Conservation (phyloP, 2,329 filamentous ascomycete species). For the Ilyonectria sp. region DNA sequence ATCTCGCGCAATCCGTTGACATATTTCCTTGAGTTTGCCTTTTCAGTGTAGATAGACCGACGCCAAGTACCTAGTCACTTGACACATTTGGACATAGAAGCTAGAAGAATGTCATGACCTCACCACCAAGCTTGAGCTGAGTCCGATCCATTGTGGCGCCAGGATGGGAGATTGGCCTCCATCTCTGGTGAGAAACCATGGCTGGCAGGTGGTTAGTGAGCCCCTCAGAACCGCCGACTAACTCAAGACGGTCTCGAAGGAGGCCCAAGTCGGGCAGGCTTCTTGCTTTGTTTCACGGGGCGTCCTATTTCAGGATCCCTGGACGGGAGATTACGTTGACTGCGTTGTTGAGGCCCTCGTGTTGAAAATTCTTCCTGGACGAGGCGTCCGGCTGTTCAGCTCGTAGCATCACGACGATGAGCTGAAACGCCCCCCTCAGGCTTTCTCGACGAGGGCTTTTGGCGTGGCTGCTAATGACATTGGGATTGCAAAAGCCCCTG, state of each 20-base stretch:
- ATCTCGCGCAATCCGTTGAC: slow-evolving; percentile 14
- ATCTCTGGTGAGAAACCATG: not conserved
- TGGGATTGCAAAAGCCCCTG: slow-evolving; percentile 29
- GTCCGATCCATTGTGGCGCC: slow-evolving; percentile 28
- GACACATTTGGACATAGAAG: slow-evolving; percentile 17
- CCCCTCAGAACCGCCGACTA: slow-evolving; percentile 8
- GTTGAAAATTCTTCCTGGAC: slow-evolving; percentile 1
- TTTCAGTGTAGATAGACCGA: slow-evolving; percentile 15
- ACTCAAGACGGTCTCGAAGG: not conserved
- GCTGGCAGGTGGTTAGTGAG: slow-evolving; percentile 10
- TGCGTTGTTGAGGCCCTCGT: slow-evolving; percentile 9
- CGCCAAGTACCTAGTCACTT: slow-evolving; percentile 1
- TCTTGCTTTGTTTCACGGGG: slow-evolving; percentile 18
- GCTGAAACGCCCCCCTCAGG: slow-evolving; percentile 22
- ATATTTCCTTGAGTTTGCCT: slow-evolving; percentile 2
- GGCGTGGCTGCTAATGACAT: slow-evolving; percentile 37
- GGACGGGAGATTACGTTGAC: slow-evolving; percentile 27
- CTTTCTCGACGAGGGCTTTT: slow-evolving; percentile 29
- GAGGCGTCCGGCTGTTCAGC: slow-evolving; percentile 1
- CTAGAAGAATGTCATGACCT: slow-evolving; percentile 10
- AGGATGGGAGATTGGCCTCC: slow-evolving; percentile 35
- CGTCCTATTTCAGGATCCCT: slow-evolving; percentile 22
- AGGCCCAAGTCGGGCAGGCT: not conserved
- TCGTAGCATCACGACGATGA: slow-evolving; percentile 1
- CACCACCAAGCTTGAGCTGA: slow-evolving; percentile 1